Evolutionary conservation across 768 basidiomycete genomes (phyloP), one percentile per base, ranked within the genome.

Genomic region (Sistotremastrum suecicum): DNA sequence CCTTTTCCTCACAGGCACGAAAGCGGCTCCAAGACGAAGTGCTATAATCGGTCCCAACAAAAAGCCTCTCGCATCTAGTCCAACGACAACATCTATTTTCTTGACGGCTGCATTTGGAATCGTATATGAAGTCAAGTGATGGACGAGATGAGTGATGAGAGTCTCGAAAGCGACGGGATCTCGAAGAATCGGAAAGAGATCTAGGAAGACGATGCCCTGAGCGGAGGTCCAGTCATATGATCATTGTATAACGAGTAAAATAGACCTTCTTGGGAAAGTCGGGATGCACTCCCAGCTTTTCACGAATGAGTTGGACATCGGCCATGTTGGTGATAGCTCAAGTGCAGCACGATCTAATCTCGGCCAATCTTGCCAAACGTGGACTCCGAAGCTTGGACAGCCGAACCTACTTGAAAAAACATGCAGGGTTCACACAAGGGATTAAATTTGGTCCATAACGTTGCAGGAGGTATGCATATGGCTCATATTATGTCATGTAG

Each of bases 1-100:
- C 50, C 68, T 67, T 66, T 99, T 99, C 49, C 95, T 74, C 34
- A 98, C 91, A 2, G 95, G 92, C 3, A 95, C 90, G 53, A 99
- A 99, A 7, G 89, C 87, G 1, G 91, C 91, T 30, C 88, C 87
- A 30, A 99, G 67, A 48, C 94, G 71, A 56, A 88, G 64, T 4
- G 95, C 95, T 54, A 99, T 76, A 53, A 90, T 75, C 1, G 95
- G 95, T 1, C 92, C 95, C 7, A 99, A 63, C 43, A 99, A 73
- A 69, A 99, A 99, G 9, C 95, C 95, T 46, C 95, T 74, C 28
- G 94, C 94, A 61, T 99, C 95, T 39, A 99, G 73, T 33, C 87
- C 95, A 46, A 99, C 89, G 52, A 99, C 73, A 44, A 87, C 84
- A 62, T 99, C 94, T 53, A 92, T 75, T 62, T 81, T 89, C 51